Base-by-base conservation (phyloP, 164 flowering plant species). In the Vitis rotundifolia region DNA sequence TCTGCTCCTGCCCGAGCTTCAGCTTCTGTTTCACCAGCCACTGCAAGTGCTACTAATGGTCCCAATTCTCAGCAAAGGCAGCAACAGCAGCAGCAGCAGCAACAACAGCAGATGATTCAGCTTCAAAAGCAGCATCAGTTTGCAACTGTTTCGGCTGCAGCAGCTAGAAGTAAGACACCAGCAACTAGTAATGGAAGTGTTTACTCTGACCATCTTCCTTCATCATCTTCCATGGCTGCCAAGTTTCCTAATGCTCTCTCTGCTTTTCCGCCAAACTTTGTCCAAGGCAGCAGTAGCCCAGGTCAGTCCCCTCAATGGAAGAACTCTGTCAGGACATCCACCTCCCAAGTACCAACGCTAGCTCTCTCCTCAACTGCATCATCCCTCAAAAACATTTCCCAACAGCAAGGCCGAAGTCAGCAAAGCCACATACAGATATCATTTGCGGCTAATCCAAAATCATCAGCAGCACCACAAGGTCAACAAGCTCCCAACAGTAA, bases 301-400 rank as follows among this genome's bases (percentile, higher is more conserved):
- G 37, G 68, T 56, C 97, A 92, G 66, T 84, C 92, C 55, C 78
- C 89, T 18, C 97, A 86, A 68, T 94, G 95, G 97, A 94, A 90
- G 73, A 81, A 83, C 49, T 71, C 92, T 9, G 71, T 53, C 5
- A 81, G 89, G 72, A 69, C 87, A 4, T 18, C 78, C n/a, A 15
- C 82, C 13, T 68, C 91, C 2, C 85, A 87, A 51, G 78, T 66
- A 48, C 75, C 83, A 5, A 76, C 90, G 19, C 72, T 82, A 2
- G 69, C 87, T 15, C 66, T 83, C 1, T 49, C 86, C 1, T 65
- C 90, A 6, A 63, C 81, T 2, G 19, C 85, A n/a, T 71, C 89
- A 22, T 68, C 97, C 49, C 77, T 76, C 1, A 92, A 89, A 77
- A 84, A 76, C 67, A 82, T 75, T 66, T 77, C 86, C 15, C 97